Conservation (phyloP, 2,329 filamentous ascomycete genomes). For the Calonectria hongkongensis region DNA sequence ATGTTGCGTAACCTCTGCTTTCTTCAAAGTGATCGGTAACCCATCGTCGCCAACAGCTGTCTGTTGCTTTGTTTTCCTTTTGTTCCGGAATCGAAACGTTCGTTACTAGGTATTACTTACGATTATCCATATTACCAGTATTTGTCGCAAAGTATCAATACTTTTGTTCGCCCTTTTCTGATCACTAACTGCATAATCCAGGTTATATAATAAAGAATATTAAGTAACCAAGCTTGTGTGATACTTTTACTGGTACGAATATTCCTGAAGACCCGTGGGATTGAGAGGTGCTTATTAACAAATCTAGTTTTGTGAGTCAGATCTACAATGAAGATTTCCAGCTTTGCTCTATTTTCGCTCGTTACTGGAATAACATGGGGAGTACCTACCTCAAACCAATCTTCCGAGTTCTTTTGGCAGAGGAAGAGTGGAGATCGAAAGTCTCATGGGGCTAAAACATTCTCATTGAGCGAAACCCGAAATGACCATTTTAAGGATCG, state of each 20-base stretch:
- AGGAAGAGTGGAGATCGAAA: not conserved
- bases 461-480: constrained; percentile 4
- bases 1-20: no score
- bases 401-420: not conserved
- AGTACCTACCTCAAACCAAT: not conserved
- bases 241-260: not conserved
- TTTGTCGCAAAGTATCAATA: not conserved
- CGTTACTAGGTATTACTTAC: not conserved
- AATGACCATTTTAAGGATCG: not conserved
- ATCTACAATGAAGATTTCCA: not conserved
- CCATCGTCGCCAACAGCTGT: not conserved
- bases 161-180: not conserved
- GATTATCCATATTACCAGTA: not conserved
- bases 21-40: not conserved
- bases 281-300: not conserved
- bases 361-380: not conserved
- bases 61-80: not conserved
- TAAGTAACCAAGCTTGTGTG: not conserved
- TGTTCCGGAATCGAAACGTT: not conserved
- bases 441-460: not conserved
- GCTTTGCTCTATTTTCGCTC: not conserved
- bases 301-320: not conserved
- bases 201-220: no score
- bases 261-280: no score
- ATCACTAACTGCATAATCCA: not conserved